These are phyloP conservation scores for Globisporangium middletonii DNA, from an alignment of 352 stramenopile genomes.

Conservation along the genomic window DNA sequence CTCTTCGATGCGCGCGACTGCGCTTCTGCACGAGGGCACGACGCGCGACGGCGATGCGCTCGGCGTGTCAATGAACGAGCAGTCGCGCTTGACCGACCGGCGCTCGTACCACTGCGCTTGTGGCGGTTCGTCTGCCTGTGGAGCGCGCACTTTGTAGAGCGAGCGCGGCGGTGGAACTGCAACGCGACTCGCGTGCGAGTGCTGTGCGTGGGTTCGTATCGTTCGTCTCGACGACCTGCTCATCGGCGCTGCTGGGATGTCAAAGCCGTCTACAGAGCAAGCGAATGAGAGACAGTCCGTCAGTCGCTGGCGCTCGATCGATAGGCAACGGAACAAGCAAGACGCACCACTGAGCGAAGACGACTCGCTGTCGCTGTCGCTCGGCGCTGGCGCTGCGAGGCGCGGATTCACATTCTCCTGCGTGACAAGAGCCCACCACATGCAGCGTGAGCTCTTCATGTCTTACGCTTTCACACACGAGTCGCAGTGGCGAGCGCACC, in stretches of 20 bases:
- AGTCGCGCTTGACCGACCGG: conserved; percentile 19
- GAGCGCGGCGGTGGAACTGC: neutral
- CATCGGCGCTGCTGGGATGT: neutral
- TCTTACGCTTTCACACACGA: neutral
- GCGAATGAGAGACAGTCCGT: neutral
- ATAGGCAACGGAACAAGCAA: too few species aligned
- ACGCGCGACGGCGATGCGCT: neutral
- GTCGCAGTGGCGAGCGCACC: neutral
- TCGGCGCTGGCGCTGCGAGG: neutral
- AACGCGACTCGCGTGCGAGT: neutral
- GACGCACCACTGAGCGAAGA: conserved; percentile 6
- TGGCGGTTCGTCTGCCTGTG: neutral
- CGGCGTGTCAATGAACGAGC: conserved; percentile 13
- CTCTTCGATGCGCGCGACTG: conserved; percentile 12
- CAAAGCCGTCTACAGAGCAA: conserved; percentile 6
- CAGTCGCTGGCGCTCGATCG: neutral
- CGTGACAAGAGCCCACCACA: too few species aligned
- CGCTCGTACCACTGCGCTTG: conserved; percentile 10
- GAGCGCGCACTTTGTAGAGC: neutral
- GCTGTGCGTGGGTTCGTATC: neutral
- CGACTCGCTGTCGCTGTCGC: conserved; percentile 6
- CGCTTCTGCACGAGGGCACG: neutral
- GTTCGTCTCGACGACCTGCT: neutral
- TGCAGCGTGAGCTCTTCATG: too few species aligned
- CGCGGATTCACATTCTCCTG: too few species aligned